These are phyloP conservation scores for Candida maris DNA, from an alignment of 805 yeast genomes.

Conservation along the genomic window DNA sequence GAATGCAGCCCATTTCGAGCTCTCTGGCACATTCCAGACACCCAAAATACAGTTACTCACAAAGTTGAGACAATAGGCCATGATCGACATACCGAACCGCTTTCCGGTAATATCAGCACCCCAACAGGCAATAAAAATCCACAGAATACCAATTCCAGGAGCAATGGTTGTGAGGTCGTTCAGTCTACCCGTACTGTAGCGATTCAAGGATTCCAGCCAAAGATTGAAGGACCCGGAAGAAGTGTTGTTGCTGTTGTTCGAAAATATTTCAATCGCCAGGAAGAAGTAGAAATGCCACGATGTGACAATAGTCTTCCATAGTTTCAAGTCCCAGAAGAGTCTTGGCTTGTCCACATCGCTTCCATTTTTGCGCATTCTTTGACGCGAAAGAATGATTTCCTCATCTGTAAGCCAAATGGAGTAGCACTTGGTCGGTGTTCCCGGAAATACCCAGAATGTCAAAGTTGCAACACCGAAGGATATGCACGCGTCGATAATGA, in stretches of 20 bases:
- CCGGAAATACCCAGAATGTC: background rate
- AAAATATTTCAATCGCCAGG: background rate
- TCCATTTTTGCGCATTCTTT: background rate
- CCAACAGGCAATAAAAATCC: background rate
- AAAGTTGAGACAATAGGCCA: background rate
- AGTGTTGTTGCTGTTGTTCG: background rate
- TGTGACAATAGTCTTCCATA: background rate
- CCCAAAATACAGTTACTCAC: background rate
- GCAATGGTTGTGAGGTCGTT: background rate
- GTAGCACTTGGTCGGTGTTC: background rate
- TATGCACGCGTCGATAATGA: background rate
- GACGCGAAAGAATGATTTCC: background rate
- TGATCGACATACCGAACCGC: background rate
- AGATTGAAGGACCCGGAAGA: background rate
- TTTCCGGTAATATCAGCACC: background rate
- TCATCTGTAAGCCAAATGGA: background rate
- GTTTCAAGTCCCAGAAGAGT: background rate
- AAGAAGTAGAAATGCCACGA: background rate
- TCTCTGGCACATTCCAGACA: background rate
- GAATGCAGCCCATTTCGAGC: background rate
- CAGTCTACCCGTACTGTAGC: background rate
- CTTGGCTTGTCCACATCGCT: background rate
- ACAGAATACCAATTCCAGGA: constrained; percentile 1
- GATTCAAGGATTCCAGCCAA: constrained; percentile 1
- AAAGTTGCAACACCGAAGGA: background rate